A percentile compares a stretch with the other conserved stretches of the same genome.
Conservation (phyloP, 2,329 filamentous ascomycete genomes). For the Fusarium temperatum region DNA sequence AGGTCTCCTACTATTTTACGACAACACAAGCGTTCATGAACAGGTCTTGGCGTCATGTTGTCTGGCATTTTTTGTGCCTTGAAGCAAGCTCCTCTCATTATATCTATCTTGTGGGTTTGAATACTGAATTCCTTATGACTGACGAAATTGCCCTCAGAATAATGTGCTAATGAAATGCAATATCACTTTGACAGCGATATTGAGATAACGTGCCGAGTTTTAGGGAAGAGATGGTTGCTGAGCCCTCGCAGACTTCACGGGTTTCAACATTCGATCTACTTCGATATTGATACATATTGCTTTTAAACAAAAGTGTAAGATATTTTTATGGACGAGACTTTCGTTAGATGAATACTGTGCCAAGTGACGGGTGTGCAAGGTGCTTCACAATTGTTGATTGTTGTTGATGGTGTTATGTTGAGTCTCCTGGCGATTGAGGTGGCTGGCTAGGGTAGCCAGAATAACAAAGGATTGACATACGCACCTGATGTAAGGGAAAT, state of each 20-base stretch:
- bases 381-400: background rate
- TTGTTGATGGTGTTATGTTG: background rate
- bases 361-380: background rate
- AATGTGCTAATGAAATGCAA: conserved; percentile 13
- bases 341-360: background rate
- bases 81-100: conserved; percentile 14
- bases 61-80: conserved; percentile 20
- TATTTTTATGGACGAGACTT: background rate
- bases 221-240: conserved; percentile 9
- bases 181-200: background rate
- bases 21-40: conserved; percentile 27
- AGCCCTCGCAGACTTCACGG: conserved; percentile 8
- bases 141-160: conserved; percentile 13
- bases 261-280: background rate
- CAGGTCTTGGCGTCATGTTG: conserved; percentile 13
- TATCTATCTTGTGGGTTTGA: conserved; percentile 27
- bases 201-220: background rate
- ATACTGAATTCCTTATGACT: conserved; percentile 28
- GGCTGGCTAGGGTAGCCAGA: background rate
- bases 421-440: background rate
- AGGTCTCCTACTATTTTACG: conserved; percentile 26
- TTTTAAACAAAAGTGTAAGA: background rate
- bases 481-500: background rate
- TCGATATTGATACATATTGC: background rate
- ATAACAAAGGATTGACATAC: background rate